These are phyloP conservation scores for Astraeus odoratus DNA, from an alignment of 768 basidiomycete genomes.

Conservation along the genomic window DNA sequence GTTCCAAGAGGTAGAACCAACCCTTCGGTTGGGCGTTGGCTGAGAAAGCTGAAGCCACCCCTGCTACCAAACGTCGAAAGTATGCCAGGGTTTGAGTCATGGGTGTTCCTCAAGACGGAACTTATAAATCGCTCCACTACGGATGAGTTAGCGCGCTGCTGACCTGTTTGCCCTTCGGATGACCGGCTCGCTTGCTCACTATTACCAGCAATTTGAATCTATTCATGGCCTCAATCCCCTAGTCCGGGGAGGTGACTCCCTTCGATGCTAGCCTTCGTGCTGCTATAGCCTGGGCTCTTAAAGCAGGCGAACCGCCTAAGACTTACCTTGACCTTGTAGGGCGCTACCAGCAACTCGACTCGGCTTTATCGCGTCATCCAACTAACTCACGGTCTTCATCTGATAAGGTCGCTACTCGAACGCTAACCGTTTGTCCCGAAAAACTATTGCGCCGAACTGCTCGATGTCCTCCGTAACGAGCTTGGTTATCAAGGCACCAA, in stretches of 20 bases:
- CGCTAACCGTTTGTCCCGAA: not conserved
- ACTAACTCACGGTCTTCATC: too few species aligned
- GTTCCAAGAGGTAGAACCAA: not conserved
- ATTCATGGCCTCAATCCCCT: not conserved
- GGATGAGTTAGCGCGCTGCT: not conserved
- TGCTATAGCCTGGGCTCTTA: too few species aligned
- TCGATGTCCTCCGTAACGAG: not conserved
- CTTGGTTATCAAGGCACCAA: not conserved
- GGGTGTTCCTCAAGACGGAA: not conserved
- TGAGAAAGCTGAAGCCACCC: not conserved
- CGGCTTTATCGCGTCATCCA: too few species aligned
- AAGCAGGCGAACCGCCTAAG: too few species aligned
- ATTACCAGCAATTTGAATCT: too few species aligned
- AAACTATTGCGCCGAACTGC: not conserved
- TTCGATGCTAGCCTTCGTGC: too few species aligned
- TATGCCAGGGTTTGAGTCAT: not conserved
- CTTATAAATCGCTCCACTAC: not conserved
- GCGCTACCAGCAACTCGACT: too few species aligned
- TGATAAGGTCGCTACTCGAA: too few species aligned
- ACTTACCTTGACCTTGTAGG: too few species aligned
- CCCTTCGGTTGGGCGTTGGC: not conserved
- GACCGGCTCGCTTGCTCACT: too few species aligned
- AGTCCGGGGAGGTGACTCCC: not conserved
- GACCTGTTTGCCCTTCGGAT: too few species aligned
- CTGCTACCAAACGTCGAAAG: too few species aligned